Evolutionary conservation across 2,329 filamentous ascomycete genomes (phyloP).

Genomic region (Ramichloridium luteum): DNA sequence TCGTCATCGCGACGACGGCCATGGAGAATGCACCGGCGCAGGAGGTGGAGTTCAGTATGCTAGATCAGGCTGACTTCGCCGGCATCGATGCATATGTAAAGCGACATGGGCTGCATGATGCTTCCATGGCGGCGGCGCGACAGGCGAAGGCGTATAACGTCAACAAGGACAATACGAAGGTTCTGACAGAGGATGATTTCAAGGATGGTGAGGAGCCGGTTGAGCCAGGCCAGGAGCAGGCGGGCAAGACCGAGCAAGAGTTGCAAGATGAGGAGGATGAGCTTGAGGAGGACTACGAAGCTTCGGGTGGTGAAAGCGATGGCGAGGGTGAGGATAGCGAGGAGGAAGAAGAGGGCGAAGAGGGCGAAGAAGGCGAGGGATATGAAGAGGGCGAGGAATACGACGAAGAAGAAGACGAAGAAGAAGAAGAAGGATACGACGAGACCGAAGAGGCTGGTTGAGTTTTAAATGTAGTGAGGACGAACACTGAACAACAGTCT

Average conservation of each 20-base stretch:
- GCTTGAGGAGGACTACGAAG: constrained; percentile 25
- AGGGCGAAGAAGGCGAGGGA: constrained; percentile 14
- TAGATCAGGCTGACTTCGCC: constrained; percentile 50
- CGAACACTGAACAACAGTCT: too few relatives aligned
- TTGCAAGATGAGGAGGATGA: constrained; percentile 25
- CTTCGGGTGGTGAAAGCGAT: constrained; percentile 23
- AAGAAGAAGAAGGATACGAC: constrained; percentile 16
- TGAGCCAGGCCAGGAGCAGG: constrained; percentile 9
- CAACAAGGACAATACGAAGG: constrained; percentile 25
- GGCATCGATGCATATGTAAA: constrained; percentile 53
- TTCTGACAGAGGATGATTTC: background rate
- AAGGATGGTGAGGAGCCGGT: constrained; percentile 15
- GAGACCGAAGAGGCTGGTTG: constrained; percentile 9
- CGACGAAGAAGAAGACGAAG: constrained; percentile 14
- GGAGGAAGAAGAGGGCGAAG: constrained; percentile 17
- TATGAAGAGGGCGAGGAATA: constrained; percentile 6
- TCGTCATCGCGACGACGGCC: constrained; percentile 37
- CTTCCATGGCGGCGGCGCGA: constrained; percentile 48
- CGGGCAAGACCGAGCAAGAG: constrained; percentile 20
- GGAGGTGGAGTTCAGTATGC: constrained; percentile 53
- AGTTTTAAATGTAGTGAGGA: too few relatives aligned
- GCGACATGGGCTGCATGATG: constrained; percentile 48
- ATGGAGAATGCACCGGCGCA: constrained; percentile 20
- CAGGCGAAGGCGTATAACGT: constrained; percentile 48
- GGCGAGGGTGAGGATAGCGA: constrained; percentile 22